phyloP scores from a whole-genome alignment of 768 basidiomycete species.

The Leccinellum luteum region DNA sequence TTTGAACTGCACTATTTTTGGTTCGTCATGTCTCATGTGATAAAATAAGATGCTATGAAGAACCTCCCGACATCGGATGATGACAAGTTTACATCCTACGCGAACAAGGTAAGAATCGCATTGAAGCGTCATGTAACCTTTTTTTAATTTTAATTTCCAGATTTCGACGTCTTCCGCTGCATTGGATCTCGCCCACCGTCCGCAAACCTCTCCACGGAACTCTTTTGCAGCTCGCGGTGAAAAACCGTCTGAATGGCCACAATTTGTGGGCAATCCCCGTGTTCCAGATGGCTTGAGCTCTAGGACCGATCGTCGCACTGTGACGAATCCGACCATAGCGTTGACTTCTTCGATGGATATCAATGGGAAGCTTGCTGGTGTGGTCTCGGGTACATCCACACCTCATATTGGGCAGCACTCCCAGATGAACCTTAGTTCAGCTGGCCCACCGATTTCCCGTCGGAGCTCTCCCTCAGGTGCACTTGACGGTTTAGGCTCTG shows the following conservation, averaged over 20 bases:
- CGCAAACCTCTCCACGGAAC: slow-evolving; percentile 72
- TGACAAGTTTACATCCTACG: slow-evolving; percentile 74
- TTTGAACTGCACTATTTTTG: slow-evolving; percentile 15
- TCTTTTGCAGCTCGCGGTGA: slow-evolving; percentile 59
- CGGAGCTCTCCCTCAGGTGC: slow-evolving; percentile 71
- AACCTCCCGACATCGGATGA: slow-evolving; percentile 86
- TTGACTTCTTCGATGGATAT: slow-evolving; percentile 57
- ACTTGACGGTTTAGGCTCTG: slow-evolving; percentile 55
- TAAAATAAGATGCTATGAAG: slow-evolving; percentile 83
- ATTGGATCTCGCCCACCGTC: slow-evolving; percentile 86
- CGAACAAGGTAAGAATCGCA: slow-evolving; percentile 53
- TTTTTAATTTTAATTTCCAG: slow-evolving; percentile 33
- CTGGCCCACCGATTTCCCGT: slow-evolving; percentile 53
- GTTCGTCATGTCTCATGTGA: slow-evolving; percentile 17
- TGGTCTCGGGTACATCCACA: slow-evolving; percentile 58
- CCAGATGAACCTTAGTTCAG: slow-evolving; percentile 39
- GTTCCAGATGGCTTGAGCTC: slow-evolving; percentile 55
- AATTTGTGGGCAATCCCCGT: slow-evolving; percentile 67
- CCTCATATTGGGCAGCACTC: slow-evolving; percentile 63
- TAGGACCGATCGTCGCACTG: slow-evolving; percentile 64
- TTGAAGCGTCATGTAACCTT: slow-evolving; percentile 1
- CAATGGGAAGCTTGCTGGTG: slow-evolving; percentile 40
- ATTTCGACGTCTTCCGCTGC: slow-evolving; percentile 89
- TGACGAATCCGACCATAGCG: slow-evolving; percentile 71
- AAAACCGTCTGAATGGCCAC: slow-evolving; percentile 92